phyloP scores from a whole-genome alignment of 805 yeast genomes.

The Grigorovia yakushimaensis region DNA sequence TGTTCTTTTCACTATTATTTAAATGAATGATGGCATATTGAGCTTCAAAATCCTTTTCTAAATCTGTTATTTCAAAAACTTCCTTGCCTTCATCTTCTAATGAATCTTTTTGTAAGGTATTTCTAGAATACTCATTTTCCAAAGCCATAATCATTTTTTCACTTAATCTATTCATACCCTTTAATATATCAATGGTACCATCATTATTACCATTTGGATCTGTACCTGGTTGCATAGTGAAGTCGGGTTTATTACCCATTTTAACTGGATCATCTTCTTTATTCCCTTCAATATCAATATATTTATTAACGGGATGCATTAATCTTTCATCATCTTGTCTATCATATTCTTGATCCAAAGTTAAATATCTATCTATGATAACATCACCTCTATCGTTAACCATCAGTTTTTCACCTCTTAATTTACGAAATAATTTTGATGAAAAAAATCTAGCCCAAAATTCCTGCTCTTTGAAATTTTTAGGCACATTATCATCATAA shows the following conservation, averaged over 20 bases:
- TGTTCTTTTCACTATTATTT: slow-evolving; percentile 4
- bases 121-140: slow-evolving; percentile 34
- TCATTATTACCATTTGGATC: slow-evolving; percentile 48
- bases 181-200: slow-evolving; percentile 57
- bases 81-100: slow-evolving; percentile 31
- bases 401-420: slow-evolving; percentile 80
- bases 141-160: slow-evolving; percentile 63
- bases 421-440: slow-evolving; percentile 74
- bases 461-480: slow-evolving; percentile 69
- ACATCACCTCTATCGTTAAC: slow-evolving; percentile 73
- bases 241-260: slow-evolving; percentile 74
- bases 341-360: slow-evolving; percentile 52
- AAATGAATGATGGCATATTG: slow-evolving; percentile 45
- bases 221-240: slow-evolving; percentile 64
- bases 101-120: slow-evolving; percentile 25
- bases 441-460: slow-evolving; percentile 96
- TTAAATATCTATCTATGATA: slow-evolving; percentile 73
- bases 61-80: slow-evolving; percentile 42
- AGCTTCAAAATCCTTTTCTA: slow-evolving; percentile 37
- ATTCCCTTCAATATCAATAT: slow-evolving; percentile 74
- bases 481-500: slow-evolving; percentile 84
- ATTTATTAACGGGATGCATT: slow-evolving; percentile 48
- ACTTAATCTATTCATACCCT: slow-evolving; percentile 83
- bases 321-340: slow-evolving; percentile 34
- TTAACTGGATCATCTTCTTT: slow-evolving; percentile 67